phyloP scores from a whole-genome alignment of 371 early-diverging fungal genomes.

The Mucor irregularis region DNA sequence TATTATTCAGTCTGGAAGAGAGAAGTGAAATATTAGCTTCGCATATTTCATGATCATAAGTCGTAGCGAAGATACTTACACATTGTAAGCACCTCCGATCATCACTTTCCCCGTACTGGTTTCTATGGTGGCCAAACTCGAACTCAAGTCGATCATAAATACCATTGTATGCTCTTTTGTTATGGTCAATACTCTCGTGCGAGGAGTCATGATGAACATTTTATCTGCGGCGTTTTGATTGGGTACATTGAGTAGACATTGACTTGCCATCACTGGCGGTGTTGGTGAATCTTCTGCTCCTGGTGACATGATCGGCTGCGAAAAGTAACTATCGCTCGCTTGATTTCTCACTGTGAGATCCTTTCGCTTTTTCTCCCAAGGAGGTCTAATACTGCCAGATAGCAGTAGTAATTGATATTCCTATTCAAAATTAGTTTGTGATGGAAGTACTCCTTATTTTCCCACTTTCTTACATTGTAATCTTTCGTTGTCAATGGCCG shows the following conservation, averaged over 20 bases:
- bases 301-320: neutral
- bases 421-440: slow-evolving; percentile 1
- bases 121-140: slow-evolving; percentile 72
- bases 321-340: neutral
- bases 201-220: slow-evolving; percentile 58
- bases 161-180: slow-evolving; percentile 63
- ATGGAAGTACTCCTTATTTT: neutral
- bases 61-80: slow-evolving; percentile 45
- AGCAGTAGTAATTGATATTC: slow-evolving; percentile 20
- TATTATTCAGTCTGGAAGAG: slow-evolving; percentile 20
- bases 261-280: neutral
- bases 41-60: too few relatives aligned
- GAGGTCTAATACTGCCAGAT: slow-evolving; percentile 11
- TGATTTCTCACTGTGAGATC: neutral
- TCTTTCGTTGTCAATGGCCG: slow-evolving; percentile 18
- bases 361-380: slow-evolving; percentile 27
- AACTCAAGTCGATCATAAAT: slow-evolving; percentile 70
- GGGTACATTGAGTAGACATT: neutral
- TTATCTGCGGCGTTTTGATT: slow-evolving; percentile 2
- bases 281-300: neutral
- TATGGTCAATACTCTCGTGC: slow-evolving; percentile 62
- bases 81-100: slow-evolving; percentile 52
- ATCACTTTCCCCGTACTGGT: slow-evolving; percentile 50
- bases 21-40: too few relatives aligned
- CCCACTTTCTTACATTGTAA: slow-evolving; percentile 17